A percentile compares a stretch with the other conserved stretches of the same genome.
Conservation (phyloP, 2,329 filamentous ascomycete genomes). For the Allantophomopsis cytisporea region DNA sequence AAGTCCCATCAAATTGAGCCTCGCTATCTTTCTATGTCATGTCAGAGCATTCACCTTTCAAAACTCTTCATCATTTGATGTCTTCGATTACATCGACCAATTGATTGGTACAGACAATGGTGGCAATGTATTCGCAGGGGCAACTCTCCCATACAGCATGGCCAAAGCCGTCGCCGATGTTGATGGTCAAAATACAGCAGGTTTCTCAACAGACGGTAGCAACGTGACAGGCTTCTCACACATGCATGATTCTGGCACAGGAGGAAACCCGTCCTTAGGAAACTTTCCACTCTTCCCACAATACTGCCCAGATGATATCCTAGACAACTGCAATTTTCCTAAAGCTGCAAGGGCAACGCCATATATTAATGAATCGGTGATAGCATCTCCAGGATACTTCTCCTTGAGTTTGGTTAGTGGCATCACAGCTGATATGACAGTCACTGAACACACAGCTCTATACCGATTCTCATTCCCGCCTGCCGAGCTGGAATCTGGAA, state of each 20-base stretch:
- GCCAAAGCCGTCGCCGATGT: slow-evolving; percentile 41
- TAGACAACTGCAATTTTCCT: slow-evolving; percentile 41
- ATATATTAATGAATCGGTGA: slow-evolving; percentile 24
- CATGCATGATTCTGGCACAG: slow-evolving; percentile 30
- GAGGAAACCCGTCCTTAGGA: slow-evolving; percentile 45
- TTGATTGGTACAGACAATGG: slow-evolving; percentile 40
- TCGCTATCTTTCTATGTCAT: too few species aligned
- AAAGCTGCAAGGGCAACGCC: slow-evolving; percentile 23
- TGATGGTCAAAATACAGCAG: slow-evolving; percentile 36
- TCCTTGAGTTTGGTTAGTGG: slow-evolving; percentile 39
- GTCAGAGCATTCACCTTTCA: too few species aligned
- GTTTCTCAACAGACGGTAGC: slow-evolving; percentile 34
- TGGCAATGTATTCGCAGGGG: slow-evolving; percentile 42
- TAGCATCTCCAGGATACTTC: slow-evolving; percentile 51
- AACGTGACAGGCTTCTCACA: slow-evolving; percentile 16
- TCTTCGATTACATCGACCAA: slow-evolving; percentile 30
- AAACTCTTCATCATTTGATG: slow-evolving; percentile 14
- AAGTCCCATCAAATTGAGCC: too few species aligned
- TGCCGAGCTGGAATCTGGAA: slow-evolving; percentile 19
- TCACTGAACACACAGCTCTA: slow-evolving; percentile 43
- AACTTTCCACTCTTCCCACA: slow-evolving; percentile 52
- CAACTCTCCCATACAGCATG: slow-evolving; percentile 34
- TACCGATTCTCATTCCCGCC: slow-evolving; percentile 47
- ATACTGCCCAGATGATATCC: slow-evolving; percentile 32
- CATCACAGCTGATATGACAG: slow-evolving; percentile 49